A percentile compares a stretch with the other conserved stretches of the same genome.
Evolutionary conservation across 805 yeast species (phyloP).

Genomic region (Kazachstania africana): DNA sequence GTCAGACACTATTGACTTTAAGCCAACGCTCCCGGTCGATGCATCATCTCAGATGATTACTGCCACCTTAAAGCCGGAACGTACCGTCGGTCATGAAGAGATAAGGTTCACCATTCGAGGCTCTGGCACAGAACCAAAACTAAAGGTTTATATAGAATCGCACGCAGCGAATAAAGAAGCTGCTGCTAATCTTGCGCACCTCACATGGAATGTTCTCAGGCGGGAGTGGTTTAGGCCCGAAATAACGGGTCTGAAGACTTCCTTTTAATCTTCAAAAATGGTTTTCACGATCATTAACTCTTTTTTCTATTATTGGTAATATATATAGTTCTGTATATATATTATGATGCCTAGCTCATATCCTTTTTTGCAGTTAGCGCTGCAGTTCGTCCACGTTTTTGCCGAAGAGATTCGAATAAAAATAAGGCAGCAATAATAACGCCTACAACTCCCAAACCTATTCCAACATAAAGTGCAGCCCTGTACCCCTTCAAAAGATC

Average conservation of each 20-base stretch:
- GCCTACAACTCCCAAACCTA: constrained; percentile 37
- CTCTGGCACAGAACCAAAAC: constrained; percentile 93
- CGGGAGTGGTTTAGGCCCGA: constrained; percentile 63
- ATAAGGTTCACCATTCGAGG: constrained; percentile 82
- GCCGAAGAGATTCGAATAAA: constrained; percentile 6
- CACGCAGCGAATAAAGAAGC: constrained; percentile 33
- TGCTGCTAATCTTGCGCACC: constrained; percentile 42
- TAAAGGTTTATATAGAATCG: constrained; percentile 86
- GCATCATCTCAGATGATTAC: constrained; percentile 81
- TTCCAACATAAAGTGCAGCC: constrained; percentile 45
- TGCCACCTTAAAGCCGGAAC: constrained; percentile 30
- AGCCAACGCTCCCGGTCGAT: constrained; percentile 62
- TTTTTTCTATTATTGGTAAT: neutral
- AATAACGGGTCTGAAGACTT: constrained; percentile 27
- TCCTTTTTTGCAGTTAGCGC: no score
- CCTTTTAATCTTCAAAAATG: constrained; percentile 3
- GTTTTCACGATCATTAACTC: neutral
- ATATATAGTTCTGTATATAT: neutral
- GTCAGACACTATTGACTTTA: constrained; percentile 44
- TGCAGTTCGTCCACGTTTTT: no score
- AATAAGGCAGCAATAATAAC: constrained; percentile 7
- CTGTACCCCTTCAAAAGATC: constrained; percentile 35
- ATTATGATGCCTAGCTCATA: no score
- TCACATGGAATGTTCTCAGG: constrained; percentile 54
- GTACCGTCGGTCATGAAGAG: constrained; percentile 18